Percentiles rank a stretch among this genome's conserved stretches.
Conservation (phyloP, 2,329 filamentous ascomycete genomes). For the Alternaria atra region DNA sequence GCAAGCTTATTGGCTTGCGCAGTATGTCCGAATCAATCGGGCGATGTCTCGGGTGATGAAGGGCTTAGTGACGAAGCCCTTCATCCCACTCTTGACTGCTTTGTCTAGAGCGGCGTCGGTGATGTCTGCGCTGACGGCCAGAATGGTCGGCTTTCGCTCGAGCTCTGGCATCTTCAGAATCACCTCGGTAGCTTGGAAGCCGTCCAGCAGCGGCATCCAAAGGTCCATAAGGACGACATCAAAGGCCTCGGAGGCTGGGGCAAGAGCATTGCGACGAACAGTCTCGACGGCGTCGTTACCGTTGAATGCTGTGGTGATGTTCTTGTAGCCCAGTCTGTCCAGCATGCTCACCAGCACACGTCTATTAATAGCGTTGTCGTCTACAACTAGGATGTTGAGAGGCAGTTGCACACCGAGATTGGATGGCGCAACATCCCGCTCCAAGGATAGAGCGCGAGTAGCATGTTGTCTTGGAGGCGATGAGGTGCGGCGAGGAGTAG, state of each 20-base stretch:
- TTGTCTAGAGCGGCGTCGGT: slow-evolving; percentile 69
- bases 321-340: slow-evolving; percentile 70
- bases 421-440: slow-evolving; percentile 24
- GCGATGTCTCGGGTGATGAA: slow-evolving; percentile 71
- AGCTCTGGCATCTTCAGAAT: slow-evolving; percentile 63
- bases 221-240: slow-evolving; percentile 77
- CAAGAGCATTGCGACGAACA: slow-evolving; percentile 57
- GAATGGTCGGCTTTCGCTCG: slow-evolving; percentile 54
- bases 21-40: slow-evolving; percentile 64
- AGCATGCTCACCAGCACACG: slow-evolving; percentile 73
- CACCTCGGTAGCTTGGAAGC: slow-evolving; percentile 71
- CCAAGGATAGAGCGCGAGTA: slow-evolving; percentile 31
- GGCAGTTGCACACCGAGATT: slow-evolving; percentile 68
- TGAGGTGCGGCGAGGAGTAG: slow-evolving; percentile 40
- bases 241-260: slow-evolving; percentile 52
- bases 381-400: slow-evolving; percentile 73
- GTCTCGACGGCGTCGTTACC: slow-evolving; percentile 72
- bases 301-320: slow-evolving; percentile 72
- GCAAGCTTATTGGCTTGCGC: slow-evolving; percentile 30
- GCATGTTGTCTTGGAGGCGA: slow-evolving; percentile 38
- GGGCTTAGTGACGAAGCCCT: slow-evolving; percentile 74
- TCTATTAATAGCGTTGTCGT: slow-evolving; percentile 78
- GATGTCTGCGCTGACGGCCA: slow-evolving; percentile 73
- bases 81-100: slow-evolving; percentile 70
- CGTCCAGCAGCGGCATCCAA: slow-evolving; percentile 80